Evolutionary conservation across 1,284 basidiomycete species (phyloP), one percentile per base, ranked within the genome.

Genomic region (Neolentinus lepideus): DNA sequence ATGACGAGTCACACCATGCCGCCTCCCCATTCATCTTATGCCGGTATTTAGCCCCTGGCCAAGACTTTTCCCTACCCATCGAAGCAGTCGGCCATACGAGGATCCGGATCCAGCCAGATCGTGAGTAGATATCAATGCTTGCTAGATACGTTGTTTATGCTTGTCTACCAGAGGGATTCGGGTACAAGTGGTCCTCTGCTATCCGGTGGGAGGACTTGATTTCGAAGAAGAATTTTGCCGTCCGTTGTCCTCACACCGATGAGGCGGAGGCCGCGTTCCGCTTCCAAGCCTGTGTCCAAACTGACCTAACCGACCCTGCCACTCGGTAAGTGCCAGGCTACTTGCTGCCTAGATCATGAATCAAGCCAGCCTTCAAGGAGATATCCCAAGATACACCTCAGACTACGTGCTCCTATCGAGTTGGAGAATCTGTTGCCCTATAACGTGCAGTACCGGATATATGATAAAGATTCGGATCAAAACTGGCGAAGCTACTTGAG

Each of bases 401-500:
- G 85, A 55, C 80, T 99, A 54, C 87, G 94, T n/a, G 94, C 97
- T 9, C 97, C 97, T 0, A 81, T 99, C 35, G 97, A 99, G 67
- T 75, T 99, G 10, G 97, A 99, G 74, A 99, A 99, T 66, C 73
- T 99, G 24, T 75, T 99, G 47, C 98, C 98, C 1, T 98, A 91
- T 73, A 94, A 99, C 66, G 74, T 99, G 56, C 90, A 95, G 66
- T 99, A 98, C 73, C 84, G 94, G 22, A 90, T 99, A 54, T 98
- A 95, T 64, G 95, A 99, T 77, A 98, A 96, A 74, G 86, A 98
- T 60, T 89, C 90, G 1, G 88, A 94, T 63, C 90, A 96, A 66
- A 90, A 90, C 60, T 92, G 89, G 90, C 86, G 86, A 63, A 96
- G 92, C 66, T 99, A 94, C 73, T 76, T 99, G 27, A 84, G 96